Evolutionary conservation across 441 rosid species (phyloP), one percentile per base, ranked within the genome.

Genomic region (Populus tomentosa): DNA sequence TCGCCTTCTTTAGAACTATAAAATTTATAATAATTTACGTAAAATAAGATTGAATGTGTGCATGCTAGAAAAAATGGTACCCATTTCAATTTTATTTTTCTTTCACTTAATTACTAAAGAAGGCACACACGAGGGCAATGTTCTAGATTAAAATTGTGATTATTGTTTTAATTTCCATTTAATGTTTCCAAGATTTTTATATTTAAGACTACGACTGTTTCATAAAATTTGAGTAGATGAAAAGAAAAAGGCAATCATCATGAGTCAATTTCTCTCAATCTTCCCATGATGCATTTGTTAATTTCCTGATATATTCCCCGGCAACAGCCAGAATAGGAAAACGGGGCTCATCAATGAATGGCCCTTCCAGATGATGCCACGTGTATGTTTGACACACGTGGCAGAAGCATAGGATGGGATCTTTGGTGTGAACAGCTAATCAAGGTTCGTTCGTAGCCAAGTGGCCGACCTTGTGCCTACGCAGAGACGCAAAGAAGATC

Each of bases 401-500:
- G 80, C 80, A 74, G 13, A 26, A 65, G 5, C 1, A 0, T 28
- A 7, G 21, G 56, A 8, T 24, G 32, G 32, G 71, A 79, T 81
- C 67, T 67, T 67, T 71, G 70, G 35, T 79, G 81, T 70, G 79
- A 80, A 75, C 84, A 80, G 87, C 74, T 73, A 36, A 40, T 67
- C 64, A 61, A 69, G 69, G 65, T 69, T 66, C 66, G 74, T 62
- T 84, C 86, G 82, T 81, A 72, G 81, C 79, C 82, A 83, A 85
- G 77, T 79, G 85, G 79, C 87, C 84, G 82, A 85, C 85, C 77
- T 75, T 62, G 74, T 84, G 82, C 82, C 80, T 78, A 81, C 85
- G 86, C 81, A 82, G 74, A 84, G 84, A 85, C 86, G 84, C 81
- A 80, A 87, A 59, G 83, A 82, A 80, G 80, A 81, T 80, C 83